Evolutionary conservation across 257 asterid genomes (phyloP).

Genomic region (Nicotiana paniculata): DNA sequence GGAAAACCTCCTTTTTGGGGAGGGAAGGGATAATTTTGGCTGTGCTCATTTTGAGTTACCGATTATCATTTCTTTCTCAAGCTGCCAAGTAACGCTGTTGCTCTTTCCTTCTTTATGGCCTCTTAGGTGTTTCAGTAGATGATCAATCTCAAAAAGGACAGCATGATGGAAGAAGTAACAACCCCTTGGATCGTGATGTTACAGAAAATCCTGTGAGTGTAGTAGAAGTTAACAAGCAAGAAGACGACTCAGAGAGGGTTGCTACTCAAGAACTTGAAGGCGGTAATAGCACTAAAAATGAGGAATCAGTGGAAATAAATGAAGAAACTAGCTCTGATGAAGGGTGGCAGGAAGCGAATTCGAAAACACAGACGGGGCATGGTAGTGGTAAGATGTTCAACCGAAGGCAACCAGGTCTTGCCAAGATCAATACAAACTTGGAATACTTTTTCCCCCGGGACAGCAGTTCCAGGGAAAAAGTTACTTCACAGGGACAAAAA

Average conservation of each 20-base stretch:
- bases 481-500: conserved; percentile 48
- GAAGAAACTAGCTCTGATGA: conserved; percentile 62
- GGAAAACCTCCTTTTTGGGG: background rate
- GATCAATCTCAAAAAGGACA: conserved; percentile 45
- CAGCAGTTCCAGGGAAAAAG: conserved; percentile 43
- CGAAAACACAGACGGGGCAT: conserved; percentile 64
- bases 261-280: conserved; percentile 27
- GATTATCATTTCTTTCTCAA: conserved; percentile 8
- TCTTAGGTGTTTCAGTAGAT: conserved; percentile 55
- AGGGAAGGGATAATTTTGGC: background rate
- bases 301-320: conserved; percentile 30
- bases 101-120: conserved; percentile 15
- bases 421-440: conserved; percentile 57
- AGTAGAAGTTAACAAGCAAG: conserved; percentile 32
- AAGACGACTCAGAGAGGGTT: conserved; percentile 29
- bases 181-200: conserved; percentile 21
- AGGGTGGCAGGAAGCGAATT: conserved; percentile 95
- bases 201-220: conserved; percentile 20
- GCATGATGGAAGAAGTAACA: conserved; percentile 41
- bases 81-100: conserved; percentile 16
- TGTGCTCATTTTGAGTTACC: background rate
- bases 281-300: conserved; percentile 13
- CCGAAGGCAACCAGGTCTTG: conserved; percentile 60
- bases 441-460: conserved; percentile 46
- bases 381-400: conserved; percentile 50